Conservation (phyloP, 441 rosid species). For the Erodium texanum region DNA sequence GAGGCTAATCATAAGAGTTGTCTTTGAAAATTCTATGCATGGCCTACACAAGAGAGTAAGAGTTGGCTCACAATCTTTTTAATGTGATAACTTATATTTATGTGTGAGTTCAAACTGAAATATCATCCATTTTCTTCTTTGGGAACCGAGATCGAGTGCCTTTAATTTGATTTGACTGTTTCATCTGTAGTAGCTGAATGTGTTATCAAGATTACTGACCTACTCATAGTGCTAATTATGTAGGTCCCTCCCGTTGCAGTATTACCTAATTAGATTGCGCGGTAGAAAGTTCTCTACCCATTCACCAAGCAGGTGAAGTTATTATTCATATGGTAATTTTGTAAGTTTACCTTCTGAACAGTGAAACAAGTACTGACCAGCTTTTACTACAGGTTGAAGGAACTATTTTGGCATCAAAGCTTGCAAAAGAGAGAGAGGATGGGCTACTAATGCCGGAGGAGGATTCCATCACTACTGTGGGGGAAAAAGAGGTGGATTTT, state of each 20-base stretch:
- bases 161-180: constrained; percentile 10
- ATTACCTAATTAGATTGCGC: constrained; percentile 68
- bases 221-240: constrained; percentile 17
- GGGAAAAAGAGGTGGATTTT: constrained; percentile 78
- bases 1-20: no score
- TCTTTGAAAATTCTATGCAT: no score
- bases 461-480: constrained; percentile 94
- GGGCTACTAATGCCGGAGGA: constrained; percentile 94
- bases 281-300: constrained; percentile 68
- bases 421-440: constrained; percentile 76
- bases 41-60: no score
- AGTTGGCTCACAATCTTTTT: no score
- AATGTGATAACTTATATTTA: background rate
- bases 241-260: constrained; percentile 88
- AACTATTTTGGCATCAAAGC: constrained; percentile 78
- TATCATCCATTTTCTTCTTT: background rate
- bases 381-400: constrained; percentile 66
- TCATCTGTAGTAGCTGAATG: background rate
- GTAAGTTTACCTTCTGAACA: constrained; percentile 2
- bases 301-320: constrained; percentile 66
- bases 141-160: background rate
- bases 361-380: constrained; percentile 11
- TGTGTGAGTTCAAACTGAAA: constrained; percentile 3
- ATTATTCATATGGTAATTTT: constrained; percentile 4
- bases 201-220: constrained; percentile 10